These are phyloP conservation scores for Ophiocytium majus DNA, from an alignment of 352 stramenopile species.

Conservation along the genomic window DNA sequence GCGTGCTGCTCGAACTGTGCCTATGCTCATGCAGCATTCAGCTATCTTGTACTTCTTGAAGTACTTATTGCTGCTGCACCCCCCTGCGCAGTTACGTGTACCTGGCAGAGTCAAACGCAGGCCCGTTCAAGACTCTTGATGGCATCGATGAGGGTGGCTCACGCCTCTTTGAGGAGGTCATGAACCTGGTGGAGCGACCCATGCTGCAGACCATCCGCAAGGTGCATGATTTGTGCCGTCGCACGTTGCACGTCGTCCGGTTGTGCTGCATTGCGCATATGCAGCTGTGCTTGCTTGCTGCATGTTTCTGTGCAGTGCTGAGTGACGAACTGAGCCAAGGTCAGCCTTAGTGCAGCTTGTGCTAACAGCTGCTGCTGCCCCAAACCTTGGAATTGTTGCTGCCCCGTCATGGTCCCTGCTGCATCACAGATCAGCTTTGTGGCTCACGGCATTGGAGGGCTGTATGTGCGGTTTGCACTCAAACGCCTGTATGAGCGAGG, in stretches of 20 bases:
- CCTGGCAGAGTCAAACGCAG: constrained; percentile 28
- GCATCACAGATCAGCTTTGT: constrained; percentile 41
- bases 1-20: too few relatives aligned
- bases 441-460: constrained; percentile 37
- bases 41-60: background rate
- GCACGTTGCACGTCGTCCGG: too few relatives aligned
- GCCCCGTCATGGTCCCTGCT: too few relatives aligned
- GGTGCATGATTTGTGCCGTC: too few relatives aligned
- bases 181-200: constrained; percentile 23
- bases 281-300: too few relatives aligned
- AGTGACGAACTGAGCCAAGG: too few relatives aligned
- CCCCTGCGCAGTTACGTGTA: background rate
- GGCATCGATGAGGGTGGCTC: constrained; percentile 37
- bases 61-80: background rate
- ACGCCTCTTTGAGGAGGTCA: constrained; percentile 48
- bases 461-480: constrained; percentile 44
- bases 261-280: too few relatives aligned
- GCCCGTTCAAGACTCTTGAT: constrained; percentile 49
- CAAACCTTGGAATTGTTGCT: too few relatives aligned
- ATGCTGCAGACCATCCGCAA: constrained; percentile 6
- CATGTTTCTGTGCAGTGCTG: too few relatives aligned
- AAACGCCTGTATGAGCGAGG: constrained; percentile 31
- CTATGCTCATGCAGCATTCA: too few relatives aligned
- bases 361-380: too few relatives aligned
- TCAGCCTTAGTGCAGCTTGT: too few relatives aligned